A percentile compares a stretch with the other conserved stretches of the same genome.
Conservation (phyloP, 2,329 filamentous ascomycete species). For the Colletotrichum simmondsii region DNA sequence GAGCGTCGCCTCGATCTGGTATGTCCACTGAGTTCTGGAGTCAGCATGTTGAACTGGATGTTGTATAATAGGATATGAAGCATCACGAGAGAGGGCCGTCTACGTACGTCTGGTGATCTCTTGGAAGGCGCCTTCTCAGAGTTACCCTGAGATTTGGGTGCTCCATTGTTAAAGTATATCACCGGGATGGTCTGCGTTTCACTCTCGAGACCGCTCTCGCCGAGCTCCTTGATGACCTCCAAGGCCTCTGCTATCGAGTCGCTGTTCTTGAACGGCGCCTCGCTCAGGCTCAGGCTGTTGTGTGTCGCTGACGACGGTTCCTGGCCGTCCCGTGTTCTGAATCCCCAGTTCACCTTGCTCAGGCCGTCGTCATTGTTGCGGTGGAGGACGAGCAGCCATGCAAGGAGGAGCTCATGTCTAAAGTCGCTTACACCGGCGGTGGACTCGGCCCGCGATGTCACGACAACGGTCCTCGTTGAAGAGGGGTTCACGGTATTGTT, state of each 20-base stretch:
- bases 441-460: constrained; percentile 7
- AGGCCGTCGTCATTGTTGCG: constrained; percentile 37
- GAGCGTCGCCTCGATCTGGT: constrained; percentile 35
- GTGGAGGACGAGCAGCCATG: constrained; percentile 39
- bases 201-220: background rate
- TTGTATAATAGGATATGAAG: background rate
- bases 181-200: constrained; percentile 19
- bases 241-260: constrained; percentile 30
- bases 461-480: constrained; percentile 30
- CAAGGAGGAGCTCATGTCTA: constrained; percentile 36
- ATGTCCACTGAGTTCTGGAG: constrained; percentile 36
- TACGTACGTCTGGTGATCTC: constrained; percentile 27
- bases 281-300: constrained; percentile 27
- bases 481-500: constrained; percentile 26
- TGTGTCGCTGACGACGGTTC: constrained; percentile 8
- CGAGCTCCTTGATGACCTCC: constrained; percentile 24
- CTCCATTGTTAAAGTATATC: constrained; percentile 35
- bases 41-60: constrained; percentile 1
- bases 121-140: constrained; percentile 25
- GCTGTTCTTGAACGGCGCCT: constrained; percentile 33
- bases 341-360: constrained; percentile 34
- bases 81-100: background rate
- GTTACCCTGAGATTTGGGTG: constrained; percentile 4
- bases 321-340: constrained; percentile 16
- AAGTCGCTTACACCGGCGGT: constrained; percentile 12